Evolutionary conservation across 768 basidiomycete genomes (phyloP).

Genomic region (Collybia sp.): DNA sequence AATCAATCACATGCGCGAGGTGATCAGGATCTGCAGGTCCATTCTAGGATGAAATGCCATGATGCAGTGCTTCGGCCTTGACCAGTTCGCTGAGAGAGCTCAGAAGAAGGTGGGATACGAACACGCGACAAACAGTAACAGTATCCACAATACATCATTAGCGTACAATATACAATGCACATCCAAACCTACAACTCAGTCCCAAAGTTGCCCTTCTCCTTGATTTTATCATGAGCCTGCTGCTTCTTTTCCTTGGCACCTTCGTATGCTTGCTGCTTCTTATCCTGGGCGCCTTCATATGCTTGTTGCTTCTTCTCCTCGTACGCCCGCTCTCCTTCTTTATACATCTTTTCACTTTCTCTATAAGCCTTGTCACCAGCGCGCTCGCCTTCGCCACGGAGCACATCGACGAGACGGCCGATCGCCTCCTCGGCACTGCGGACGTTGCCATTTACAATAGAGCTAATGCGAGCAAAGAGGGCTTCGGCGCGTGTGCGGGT

Average conservation of each 20-base stretch:
- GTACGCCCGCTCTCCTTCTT: conserved; percentile 17
- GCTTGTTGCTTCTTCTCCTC: conserved; percentile 12
- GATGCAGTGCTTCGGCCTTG: too few relatives aligned
- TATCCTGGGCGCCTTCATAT: conserved; percentile 18
- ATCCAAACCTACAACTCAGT: too few relatives aligned
- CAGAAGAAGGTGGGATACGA: too few relatives aligned
- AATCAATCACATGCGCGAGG: too few relatives aligned
- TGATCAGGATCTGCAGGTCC: too few relatives aligned
- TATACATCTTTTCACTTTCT: conserved; percentile 14
- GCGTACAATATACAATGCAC: too few relatives aligned
- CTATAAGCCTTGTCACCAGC: conserved; percentile 16
- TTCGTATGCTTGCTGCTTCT: conserved; percentile 23
- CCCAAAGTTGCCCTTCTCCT: too few relatives aligned
- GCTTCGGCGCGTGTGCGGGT: conserved; percentile 50
- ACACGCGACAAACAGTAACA: too few relatives aligned
- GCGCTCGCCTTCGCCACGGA: conserved; percentile 35
- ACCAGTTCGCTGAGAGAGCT: too few relatives aligned
- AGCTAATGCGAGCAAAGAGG: conserved; percentile 56
- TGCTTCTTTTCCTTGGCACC: background rate
- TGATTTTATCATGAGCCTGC: too few relatives aligned
- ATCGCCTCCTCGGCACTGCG: conserved; percentile 77
- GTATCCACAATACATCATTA: too few relatives aligned
- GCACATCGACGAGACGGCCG: conserved; percentile 34
- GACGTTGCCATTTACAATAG: conserved; percentile 62
- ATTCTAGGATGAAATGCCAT: too few relatives aligned